Evolutionary conservation across 306 rosid species (phyloP).

Genomic region (Astragalus membranaceus): DNA sequence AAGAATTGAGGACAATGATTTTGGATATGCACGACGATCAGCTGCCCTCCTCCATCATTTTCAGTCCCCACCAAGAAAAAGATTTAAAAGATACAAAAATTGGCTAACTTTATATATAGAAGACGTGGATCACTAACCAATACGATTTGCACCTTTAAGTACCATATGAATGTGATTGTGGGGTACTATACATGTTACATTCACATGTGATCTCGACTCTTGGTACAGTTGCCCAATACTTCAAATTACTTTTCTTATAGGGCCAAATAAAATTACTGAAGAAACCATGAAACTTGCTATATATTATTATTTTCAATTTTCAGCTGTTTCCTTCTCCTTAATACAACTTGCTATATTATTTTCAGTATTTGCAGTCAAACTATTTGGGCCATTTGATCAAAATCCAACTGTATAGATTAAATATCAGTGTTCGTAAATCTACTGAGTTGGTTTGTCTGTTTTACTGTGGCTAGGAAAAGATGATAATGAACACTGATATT

Average conservation of each 20-base stretch:
- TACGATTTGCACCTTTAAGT: not conserved
- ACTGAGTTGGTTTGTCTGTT: no score
- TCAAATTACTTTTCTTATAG: not conserved
- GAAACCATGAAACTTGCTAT: no score
- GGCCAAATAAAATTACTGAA: no score
- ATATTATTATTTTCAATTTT: no score
- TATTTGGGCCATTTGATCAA: no score
- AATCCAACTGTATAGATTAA: no score
- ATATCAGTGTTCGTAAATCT: no score
- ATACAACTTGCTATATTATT: no score
- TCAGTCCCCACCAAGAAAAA: slow-evolving; percentile 24
- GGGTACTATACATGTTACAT: not conserved
- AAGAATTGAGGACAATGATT: slow-evolving; percentile 5
- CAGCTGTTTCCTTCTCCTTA: no score
- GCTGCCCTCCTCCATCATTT: not conserved
- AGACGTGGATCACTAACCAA: not conserved
- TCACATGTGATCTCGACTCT: not conserved
- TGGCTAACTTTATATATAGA: slow-evolving; percentile 7
- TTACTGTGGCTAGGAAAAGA: no score
- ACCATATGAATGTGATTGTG: not conserved
- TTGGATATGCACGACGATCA: not conserved
- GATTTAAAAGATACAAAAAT: not conserved
- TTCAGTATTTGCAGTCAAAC: no score
- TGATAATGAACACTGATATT: not conserved
- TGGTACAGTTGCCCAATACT: not conserved